Evolutionary conservation across 495 filamentous ascomycete genomes (phyloP).

Genomic region (Aspergillus indologenus): DNA sequence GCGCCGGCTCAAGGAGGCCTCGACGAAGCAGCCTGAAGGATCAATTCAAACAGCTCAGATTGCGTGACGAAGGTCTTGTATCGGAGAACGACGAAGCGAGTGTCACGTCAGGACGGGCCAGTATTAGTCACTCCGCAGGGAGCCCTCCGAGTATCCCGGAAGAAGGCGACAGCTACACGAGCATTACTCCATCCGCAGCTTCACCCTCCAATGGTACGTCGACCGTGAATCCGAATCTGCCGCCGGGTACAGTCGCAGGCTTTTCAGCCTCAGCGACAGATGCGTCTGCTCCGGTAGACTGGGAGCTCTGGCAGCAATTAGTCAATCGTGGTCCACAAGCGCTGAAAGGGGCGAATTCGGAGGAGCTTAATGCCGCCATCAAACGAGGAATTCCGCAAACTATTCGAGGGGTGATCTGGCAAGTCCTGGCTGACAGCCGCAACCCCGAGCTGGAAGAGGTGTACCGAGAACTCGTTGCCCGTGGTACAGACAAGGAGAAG

Average conservation of each 20-base stretch:
- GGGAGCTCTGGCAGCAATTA: constrained; percentile 96
- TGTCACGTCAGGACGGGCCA: constrained; percentile 39
- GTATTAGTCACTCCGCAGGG: constrained; percentile 48
- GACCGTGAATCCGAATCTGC: constrained; percentile 57
- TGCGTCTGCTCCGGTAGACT: constrained; percentile 71
- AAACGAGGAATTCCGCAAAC: constrained; percentile 91
- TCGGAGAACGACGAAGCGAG: constrained; percentile 36
- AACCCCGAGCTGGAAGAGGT: constrained; percentile 84
- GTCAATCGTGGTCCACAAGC: constrained; percentile 90
- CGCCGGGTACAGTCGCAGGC: constrained; percentile 80
- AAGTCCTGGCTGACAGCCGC: constrained; percentile 91
- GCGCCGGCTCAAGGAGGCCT: constrained; percentile 45
- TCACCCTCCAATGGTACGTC: constrained; percentile 48
- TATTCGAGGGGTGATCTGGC: constrained; percentile 96
- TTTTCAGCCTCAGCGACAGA: constrained; percentile 65
- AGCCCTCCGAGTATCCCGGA: constrained; percentile 53
- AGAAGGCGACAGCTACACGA: constrained; percentile 49
- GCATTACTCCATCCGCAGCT: constrained; percentile 42
- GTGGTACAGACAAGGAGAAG: constrained; percentile 78
- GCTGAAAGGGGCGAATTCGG: constrained; percentile 76
- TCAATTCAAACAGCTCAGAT: constrained; percentile 77
- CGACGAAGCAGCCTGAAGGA: constrained; percentile 72
- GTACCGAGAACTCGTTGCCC: constrained; percentile 75
- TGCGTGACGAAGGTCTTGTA: constrained; percentile 73
- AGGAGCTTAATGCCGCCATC: constrained; percentile 86